These are phyloP conservation scores for Colletotrichum sp. DNA, from an alignment of 2,329 filamentous ascomycete genomes.

Conservation along the genomic window DNA sequence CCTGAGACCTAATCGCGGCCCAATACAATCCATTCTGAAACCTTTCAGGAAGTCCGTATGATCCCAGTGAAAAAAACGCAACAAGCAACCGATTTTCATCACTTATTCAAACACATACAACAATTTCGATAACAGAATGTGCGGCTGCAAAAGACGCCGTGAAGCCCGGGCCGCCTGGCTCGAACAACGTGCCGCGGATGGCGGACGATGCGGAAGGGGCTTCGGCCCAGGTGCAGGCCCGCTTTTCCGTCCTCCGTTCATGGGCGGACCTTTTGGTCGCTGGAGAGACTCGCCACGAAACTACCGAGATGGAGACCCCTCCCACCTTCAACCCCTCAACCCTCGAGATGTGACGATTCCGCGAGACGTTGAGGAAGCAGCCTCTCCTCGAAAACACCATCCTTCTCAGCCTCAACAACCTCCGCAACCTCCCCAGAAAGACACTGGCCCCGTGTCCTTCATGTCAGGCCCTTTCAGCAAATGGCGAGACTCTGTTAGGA, in stretches of 20 bases:
- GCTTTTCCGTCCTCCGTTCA: neutral
- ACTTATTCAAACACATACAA: neutral
- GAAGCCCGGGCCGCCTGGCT: conserved; percentile 15
- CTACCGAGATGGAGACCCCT: neutral
- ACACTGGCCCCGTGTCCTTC: neutral
- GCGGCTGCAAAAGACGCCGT: conserved; percentile 9
- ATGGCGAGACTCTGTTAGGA: neutral
- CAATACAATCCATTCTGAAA: neutral
- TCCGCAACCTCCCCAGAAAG: neutral
- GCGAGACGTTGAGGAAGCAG: neutral
- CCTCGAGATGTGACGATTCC: neutral
- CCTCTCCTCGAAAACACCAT: neutral
- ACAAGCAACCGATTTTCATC: neutral
- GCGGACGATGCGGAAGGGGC: neutral
- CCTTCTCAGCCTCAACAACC: neutral
- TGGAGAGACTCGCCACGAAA: neutral
- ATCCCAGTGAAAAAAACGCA: neutral
- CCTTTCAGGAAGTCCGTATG: neutral
- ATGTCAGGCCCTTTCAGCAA: neutral
- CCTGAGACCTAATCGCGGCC: neutral
- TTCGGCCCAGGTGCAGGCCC: neutral
- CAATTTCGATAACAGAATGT: neutral
- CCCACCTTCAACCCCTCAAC: neutral
- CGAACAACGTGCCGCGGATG: neutral
- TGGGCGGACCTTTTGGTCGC: neutral